Percentiles rank a stretch among this genome's conserved stretches.
phyloP scores from a whole-genome alignment of 2,329 filamentous ascomycete species.

The Hymenoscyphus scutula region DNA sequence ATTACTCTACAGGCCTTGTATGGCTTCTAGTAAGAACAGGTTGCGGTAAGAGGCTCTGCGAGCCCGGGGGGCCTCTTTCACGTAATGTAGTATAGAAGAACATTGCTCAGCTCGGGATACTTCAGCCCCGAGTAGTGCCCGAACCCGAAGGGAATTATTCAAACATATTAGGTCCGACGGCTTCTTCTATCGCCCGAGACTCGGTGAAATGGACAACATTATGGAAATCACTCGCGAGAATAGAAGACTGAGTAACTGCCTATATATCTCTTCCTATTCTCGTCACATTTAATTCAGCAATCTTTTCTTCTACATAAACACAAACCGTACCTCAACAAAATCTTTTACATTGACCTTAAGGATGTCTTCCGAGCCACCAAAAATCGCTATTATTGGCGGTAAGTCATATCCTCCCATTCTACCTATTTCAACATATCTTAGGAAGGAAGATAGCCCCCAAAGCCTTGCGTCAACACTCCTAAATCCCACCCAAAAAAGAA shows the following conservation, averaged over 20 bases:
- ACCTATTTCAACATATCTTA: too few species aligned
- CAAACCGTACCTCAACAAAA: not conserved
- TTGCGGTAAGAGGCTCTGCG: too few species aligned
- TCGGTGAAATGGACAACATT: not conserved
- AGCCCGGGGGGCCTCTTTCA: too few species aligned
- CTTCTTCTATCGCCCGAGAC: not conserved
- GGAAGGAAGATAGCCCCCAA: too few species aligned
- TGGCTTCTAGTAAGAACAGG: too few species aligned
- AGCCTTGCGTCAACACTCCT: too few species aligned
- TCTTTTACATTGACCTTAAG: not conserved
- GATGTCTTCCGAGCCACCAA: not conserved
- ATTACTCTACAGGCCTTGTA: too few species aligned
- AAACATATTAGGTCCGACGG: not conserved
- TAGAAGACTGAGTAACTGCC: not conserved
- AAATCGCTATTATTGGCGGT: not conserved
- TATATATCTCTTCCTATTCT: not conserved
- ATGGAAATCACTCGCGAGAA: not conserved
- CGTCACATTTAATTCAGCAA: not conserved
- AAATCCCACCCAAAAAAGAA: too few species aligned
- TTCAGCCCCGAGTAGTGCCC: not conserved
- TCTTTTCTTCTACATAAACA: not conserved
- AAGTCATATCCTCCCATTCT: too few species aligned
- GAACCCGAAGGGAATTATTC: too few species aligned
- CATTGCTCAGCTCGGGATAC: not conserved
- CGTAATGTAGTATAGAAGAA: too few species aligned